Evolutionary conservation across 257 asterid species (phyloP), one percentile per base, ranked within the genome.

Genomic region (Penstemon newberryi): DNA sequence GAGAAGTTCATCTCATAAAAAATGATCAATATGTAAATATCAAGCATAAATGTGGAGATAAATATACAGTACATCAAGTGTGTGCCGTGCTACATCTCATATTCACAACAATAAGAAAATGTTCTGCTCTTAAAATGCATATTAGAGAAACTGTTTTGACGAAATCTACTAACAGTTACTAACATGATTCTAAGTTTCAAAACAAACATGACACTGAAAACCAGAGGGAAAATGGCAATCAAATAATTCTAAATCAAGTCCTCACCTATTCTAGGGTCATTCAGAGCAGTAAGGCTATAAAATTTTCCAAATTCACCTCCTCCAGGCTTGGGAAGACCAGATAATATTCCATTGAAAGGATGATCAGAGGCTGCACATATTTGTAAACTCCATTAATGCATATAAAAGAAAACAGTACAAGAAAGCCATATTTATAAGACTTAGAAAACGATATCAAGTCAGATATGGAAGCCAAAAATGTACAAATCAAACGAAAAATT

Each of bases 281-380:
- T 88, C 60, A 91, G 81, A 60, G 96, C 96, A 55, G 95, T 87
- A 65, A 91, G 92, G 79, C 96, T 88, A 65, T 88, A 91, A 70
- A 83, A 91, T 68, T 91, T 88, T 81, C 97, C 97, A 55, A 83
- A 91, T 77, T 90, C 96, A 4, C 97, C 97, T 56, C 97, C 96
- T 79, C 86, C 97, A 67, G 86, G 85, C 78, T 85, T 90, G 74
- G 97, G 95, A 71, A 90, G 97, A 71, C 83, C 81, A 47, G 82
- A 75, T 70, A 90, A 78, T 61, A 90, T 84, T 60, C 87, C 88
- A 41, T 67, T 76, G 81, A 83, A 90, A 63, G 95, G 92, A 82
- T 88, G 83, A 61, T 88, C 85, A 1, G 87, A 46, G 70, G 96
- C 97, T 88, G 96, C 78, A 84, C 18, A 53, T 7, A 57, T 64